Evolutionary conservation across 768 basidiomycete species (phyloP).

Genomic region (Dioszegia aurantiaca): DNA sequence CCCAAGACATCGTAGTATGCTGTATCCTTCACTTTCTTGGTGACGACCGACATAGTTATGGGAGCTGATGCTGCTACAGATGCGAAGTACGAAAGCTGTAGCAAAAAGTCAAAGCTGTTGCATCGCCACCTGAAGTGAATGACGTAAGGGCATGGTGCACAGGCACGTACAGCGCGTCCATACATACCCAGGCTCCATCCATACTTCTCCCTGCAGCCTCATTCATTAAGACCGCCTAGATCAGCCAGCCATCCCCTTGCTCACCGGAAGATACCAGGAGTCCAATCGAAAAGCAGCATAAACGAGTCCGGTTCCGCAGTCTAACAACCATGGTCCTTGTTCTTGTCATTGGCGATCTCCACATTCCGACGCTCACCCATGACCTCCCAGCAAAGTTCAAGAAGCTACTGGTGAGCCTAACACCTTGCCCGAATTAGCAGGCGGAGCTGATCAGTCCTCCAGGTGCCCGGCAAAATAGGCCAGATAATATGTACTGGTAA

Average conservation of each 20-base stretch:
- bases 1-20: slow-evolving; percentile 52
- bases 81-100: neutral
- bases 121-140: neutral
- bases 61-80: too few relatives aligned
- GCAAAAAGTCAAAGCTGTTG: neutral
- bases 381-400: slow-evolving; percentile 95
- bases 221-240: too few relatives aligned
- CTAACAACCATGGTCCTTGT: slow-evolving; percentile 72
- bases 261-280: too few relatives aligned
- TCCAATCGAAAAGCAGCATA: too few relatives aligned
- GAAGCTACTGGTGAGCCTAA: slow-evolving; percentile 67
- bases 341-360: slow-evolving; percentile 92
- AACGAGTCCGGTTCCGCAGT: too few relatives aligned
- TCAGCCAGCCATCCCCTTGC: too few relatives aligned
- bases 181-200: too few relatives aligned
- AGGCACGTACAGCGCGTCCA: too few relatives aligned
- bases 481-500: slow-evolving; percentile 98
- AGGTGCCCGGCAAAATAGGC: slow-evolving; percentile 89
- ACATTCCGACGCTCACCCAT: slow-evolving; percentile 81
- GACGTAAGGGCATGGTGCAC: neutral
- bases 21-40: slow-evolving; percentile 50
- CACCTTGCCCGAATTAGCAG: neutral
- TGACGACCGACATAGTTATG: slow-evolving; percentile 15
- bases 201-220: too few relatives aligned
- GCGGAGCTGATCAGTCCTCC: slow-evolving; percentile 3